Evolutionary conservation across 106 monocot species (phyloP).

Genomic region (Platanthera zijinensis): DNA sequence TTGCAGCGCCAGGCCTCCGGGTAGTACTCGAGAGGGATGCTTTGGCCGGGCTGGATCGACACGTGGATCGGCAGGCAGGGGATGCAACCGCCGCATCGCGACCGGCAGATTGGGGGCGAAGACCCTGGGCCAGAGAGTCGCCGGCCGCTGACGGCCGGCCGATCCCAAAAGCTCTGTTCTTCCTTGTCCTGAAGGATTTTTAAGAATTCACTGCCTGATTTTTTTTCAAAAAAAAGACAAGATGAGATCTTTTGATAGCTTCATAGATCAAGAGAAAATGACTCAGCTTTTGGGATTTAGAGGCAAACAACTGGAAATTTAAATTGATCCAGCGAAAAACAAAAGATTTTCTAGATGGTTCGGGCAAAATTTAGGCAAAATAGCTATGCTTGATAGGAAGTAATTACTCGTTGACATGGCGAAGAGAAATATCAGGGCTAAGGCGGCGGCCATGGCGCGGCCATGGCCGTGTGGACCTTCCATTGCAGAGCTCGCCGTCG

Average conservation of each 20-base stretch:
- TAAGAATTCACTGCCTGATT: neutral
- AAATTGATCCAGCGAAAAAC: neutral
- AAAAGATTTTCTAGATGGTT: neutral
- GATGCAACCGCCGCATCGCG: slow-evolving; percentile 37
- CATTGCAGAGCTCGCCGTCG: neutral
- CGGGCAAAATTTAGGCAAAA: neutral
- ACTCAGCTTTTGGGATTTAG: neutral
- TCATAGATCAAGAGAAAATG: neutral
- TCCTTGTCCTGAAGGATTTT: neutral
- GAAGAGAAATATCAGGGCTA: neutral
- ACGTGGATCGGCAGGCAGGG: slow-evolving; percentile 54
- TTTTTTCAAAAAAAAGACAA: neutral
- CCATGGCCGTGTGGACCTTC: neutral
- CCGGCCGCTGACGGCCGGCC: slow-evolving; percentile 3
- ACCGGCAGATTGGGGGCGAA: slow-evolving; percentile 51
- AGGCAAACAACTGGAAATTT: neutral
- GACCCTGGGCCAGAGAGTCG: slow-evolving; percentile 47
- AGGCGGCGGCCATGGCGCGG: neutral
- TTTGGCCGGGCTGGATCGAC: slow-evolving; percentile 39
- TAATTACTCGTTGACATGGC: neutral
- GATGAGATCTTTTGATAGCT: neutral
- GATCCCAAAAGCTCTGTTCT: neutral
- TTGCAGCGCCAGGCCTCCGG: slow-evolving; percentile 76
- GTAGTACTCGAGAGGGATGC: slow-evolving; percentile 47
- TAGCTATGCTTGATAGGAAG: neutral